Base-by-base conservation (phyloP, 495 filamentous ascomycete species). In the Neohortaea acidophila region DNA sequence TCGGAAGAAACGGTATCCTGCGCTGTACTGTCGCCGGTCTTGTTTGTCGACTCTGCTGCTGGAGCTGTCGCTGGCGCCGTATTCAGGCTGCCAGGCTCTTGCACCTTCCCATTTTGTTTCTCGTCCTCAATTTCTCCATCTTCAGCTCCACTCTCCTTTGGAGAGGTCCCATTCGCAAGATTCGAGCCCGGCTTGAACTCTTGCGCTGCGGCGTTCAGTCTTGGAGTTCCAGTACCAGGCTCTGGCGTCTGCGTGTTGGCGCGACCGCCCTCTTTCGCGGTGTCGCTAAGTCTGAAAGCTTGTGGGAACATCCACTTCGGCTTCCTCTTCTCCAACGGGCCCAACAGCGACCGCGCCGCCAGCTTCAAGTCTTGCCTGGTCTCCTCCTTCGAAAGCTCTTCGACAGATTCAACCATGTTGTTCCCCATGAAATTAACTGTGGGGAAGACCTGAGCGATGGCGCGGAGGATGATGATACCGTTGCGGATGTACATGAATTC, bases 401-500 rank as follows among this genome's bases (percentile, higher is more conserved):
- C 75, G 15, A 96, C 70, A 39, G 69, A 69, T 31, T 65, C 65
- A 13, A 78, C 56, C 51, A 91, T 77, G 27, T 73, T 67, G 19
- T 70, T 68, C 15, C 82, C 89, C 63, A 86, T 84, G 64, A 81
- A 86, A 49, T 89, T 86, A 30, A 96, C 74, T 11, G 73, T 73
- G 18, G 91, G 91, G 69, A 91, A 96, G 49, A 74, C 65, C 21
- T 79, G 71, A 22, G 77, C 67, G 26, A 91, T 66, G 5, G 72
- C 68, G 53, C 89, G 93, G 37, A 94, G 65, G n/a, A 96, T 62
- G 39, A 77, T 85, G 47, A 94, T 91, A 22, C 85, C 82, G 53
- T 99, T 99, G 10, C 84, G 73, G 53, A 96, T 93, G 55, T 94
- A 85, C 84, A 94, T 96, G 68, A 89, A 99, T 54, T 99, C 86